phyloP scores from a whole-genome alignment of 352 stramenopile species.

The Peronospora tabacina region DNA sequence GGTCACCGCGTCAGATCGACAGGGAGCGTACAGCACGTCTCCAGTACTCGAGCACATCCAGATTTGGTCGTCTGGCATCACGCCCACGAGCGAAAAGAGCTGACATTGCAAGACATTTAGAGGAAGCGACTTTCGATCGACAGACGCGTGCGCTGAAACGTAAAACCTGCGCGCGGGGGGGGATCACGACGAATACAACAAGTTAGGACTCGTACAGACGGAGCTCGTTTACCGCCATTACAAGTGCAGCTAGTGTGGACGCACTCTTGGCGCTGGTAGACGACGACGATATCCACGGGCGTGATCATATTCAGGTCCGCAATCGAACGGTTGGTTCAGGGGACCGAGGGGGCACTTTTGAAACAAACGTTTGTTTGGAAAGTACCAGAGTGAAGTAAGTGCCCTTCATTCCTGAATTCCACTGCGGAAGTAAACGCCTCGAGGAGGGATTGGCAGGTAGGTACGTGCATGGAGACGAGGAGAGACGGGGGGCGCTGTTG shows the following conservation, averaged over 20 bases:
- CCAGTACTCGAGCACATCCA: constrained; percentile 38
- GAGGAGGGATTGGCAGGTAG: too few species aligned
- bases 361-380: too few species aligned
- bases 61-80: constrained; percentile 50
- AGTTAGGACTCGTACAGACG: constrained; percentile 2
- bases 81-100: constrained; percentile 53
- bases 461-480: too few species aligned
- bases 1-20: constrained; percentile 12
- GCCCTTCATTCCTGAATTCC: constrained; percentile 19
- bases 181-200: neutral
- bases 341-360: neutral
- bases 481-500: too few species aligned
- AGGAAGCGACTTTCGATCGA: constrained; percentile 22
- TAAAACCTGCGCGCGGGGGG: constrained; percentile 35
- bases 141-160: constrained; percentile 25
- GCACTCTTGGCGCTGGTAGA: constrained; percentile 55
- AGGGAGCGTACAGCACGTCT: constrained; percentile 30
- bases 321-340: constrained; percentile 14
- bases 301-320: neutral
- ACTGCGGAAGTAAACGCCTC: too few species aligned
- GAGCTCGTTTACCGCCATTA: neutral
- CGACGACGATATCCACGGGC: constrained; percentile 26
- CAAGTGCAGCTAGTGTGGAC: constrained; percentile 8
- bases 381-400: too few species aligned
- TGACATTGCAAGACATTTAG: constrained; percentile 64